Percentiles rank a stretch among this genome's conserved stretches.
These are phyloP conservation scores for Globisporangium orthogonon DNA, from an alignment of 352 stramenopile genomes.

Conservation along the genomic window DNA sequence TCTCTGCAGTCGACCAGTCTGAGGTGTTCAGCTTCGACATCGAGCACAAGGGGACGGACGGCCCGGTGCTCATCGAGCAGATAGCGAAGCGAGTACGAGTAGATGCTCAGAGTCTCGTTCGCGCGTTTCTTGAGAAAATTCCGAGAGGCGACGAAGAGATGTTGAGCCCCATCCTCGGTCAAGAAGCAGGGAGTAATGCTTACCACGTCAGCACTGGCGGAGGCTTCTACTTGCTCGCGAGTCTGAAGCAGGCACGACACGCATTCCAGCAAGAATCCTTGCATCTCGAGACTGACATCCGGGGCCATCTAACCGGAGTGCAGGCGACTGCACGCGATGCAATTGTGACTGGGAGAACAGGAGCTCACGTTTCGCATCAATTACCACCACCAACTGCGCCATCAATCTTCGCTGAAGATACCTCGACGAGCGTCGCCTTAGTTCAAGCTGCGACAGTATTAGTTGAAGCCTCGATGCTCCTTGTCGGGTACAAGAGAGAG, in stretches of 20 bases:
- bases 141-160: conserved; percentile 49
- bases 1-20: not conserved
- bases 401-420: conserved; percentile 10
- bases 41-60: conserved; percentile 2
- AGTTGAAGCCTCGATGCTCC: conserved; percentile 10
- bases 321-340: conserved; percentile 18
- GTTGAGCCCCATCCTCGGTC: conserved; percentile 30
- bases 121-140: conserved; percentile 10
- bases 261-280: conserved; percentile 21
- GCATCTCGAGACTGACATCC: conserved; percentile 37
- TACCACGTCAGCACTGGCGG: conserved; percentile 23
- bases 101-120: conserved; percentile 1
- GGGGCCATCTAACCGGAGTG: conserved; percentile 37
- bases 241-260: conserved; percentile 17
- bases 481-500: conserved; percentile 8
- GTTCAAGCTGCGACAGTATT: conserved; percentile 2
- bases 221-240: conserved; percentile 36
- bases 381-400: not conserved
- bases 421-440: not conserved
- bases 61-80: conserved; percentile 1
- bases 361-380: not conserved
- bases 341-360: not conserved
- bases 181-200: conserved; percentile 12
- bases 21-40: conserved; percentile 13
- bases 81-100: not conserved